Evolutionary conservation across 306 rosid species (phyloP), one percentile per base, ranked within the genome.

Genomic region (Vigna radiata): DNA sequence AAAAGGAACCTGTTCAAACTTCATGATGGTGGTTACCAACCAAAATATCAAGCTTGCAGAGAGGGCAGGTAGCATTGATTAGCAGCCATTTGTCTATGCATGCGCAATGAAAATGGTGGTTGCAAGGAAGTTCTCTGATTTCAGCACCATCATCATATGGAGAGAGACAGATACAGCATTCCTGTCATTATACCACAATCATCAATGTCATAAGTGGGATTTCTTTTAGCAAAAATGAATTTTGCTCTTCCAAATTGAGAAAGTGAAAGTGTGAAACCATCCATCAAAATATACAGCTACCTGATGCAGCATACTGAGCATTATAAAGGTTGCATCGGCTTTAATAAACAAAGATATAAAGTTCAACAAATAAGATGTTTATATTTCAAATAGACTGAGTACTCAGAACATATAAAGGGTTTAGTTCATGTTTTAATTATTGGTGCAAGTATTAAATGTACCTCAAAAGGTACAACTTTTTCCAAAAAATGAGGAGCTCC

Each of bases 71-170:
- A 0, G 97, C 88, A 77, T 88, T 92, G 61, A 89, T 85, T 81
- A 77, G 87, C 71, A 95, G 73, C 97, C 99, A 92, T 87, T 87
- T 92, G 86, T 95, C 96, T 25, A 95, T 92, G 91, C 99, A 95
- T 10, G 80, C 59, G 76, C 93, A 68, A 76, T 95, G 97, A 73
- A 92, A 95, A 79, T 89, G 92, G 83, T 95, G 99, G 70, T 79
- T 77, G 80, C 97, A 90, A 44, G 99, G 99, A 66, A 92, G 97
- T 64, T 88, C 88, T 43, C 97, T 86, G 12, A 95, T 84, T 76
- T 92, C 97, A 2, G 85, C 71, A 8, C 85, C 92, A 2, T 90
- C 88, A 10, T 90, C 90, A 48, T 95, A 92, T 46, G 84, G 64
- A 13, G 85, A 85, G 44, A 95, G 94, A 79, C 99, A 95, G 80